phyloP scores from a whole-genome alignment of 345 rosid species.

The Salix udensis region DNA sequence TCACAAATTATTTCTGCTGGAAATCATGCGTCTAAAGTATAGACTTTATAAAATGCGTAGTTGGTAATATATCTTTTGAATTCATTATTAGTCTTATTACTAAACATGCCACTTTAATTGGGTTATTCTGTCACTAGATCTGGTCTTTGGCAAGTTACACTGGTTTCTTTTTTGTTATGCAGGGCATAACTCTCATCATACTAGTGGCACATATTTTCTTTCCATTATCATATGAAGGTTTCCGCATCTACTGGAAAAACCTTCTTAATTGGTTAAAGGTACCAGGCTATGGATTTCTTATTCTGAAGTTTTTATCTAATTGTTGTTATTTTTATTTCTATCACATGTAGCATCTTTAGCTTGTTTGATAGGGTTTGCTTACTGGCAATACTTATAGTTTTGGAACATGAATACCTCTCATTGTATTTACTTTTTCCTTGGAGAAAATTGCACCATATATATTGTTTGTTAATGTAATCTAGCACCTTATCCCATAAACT shows the following conservation, averaged over 20 bases:
- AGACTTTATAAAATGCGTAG: too few species aligned
- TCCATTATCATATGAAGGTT: conserved; percentile 79
- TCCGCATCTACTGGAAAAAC: conserved; percentile 52
- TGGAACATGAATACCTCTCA: background rate
- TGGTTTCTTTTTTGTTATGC: conserved; percentile 27
- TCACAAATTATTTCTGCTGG: too few species aligned
- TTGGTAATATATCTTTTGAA: too few species aligned
- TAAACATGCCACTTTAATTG: too few species aligned
- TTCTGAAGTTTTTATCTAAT: background rate
- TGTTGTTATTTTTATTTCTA: background rate
- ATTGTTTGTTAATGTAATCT: background rate
- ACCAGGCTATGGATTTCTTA: conserved; percentile 10
- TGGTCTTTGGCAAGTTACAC: background rate
- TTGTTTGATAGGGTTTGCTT: background rate
- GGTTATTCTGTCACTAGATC: background rate
- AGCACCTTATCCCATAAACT: background rate
- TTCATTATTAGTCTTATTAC: too few species aligned
- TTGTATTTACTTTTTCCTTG: background rate
- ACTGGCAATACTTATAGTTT: background rate
- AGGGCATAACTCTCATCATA: conserved; percentile 58
- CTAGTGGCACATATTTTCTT: conserved; percentile 59
- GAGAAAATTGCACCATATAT: background rate
- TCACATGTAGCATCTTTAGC: background rate
- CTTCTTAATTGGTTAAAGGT: conserved; percentile 68
- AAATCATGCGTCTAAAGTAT: too few species aligned